These are phyloP conservation scores for Diplotaxis tenuifolia DNA, from an alignment of 345 rosid species.

Conservation along the genomic window DNA sequence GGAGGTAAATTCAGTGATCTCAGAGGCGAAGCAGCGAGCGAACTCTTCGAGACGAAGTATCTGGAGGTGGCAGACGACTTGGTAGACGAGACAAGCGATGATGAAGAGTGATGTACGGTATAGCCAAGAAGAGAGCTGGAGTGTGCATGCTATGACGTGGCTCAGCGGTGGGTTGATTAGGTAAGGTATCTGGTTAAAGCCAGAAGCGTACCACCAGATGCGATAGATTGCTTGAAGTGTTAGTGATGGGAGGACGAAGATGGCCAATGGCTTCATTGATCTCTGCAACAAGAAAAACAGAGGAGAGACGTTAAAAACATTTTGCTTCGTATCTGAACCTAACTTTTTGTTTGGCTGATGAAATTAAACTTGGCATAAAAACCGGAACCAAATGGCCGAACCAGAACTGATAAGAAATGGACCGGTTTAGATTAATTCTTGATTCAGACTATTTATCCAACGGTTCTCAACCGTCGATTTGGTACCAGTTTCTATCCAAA, in stretches of 20 bases:
- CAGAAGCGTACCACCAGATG: conserved; percentile 82
- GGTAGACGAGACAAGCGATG: conserved; percentile 64
- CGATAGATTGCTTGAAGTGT: conserved; percentile 58
- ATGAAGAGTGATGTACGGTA: conserved; percentile 71
- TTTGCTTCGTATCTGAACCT: too few species aligned
- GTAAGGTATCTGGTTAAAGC: conserved; percentile 60
- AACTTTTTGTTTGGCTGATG: too few species aligned
- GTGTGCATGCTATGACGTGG: conserved; percentile 47
- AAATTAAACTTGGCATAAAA: too few species aligned
- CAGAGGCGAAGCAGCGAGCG: conserved; percentile 58
- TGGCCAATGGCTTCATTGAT: conserved; percentile 61
- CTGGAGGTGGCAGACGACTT: conserved; percentile 64
- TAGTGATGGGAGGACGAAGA: conserved; percentile 65
- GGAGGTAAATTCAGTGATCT: conserved; percentile 57
- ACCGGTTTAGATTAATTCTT: background rate
- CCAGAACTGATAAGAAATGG: too few species aligned
- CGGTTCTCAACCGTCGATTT: background rate
- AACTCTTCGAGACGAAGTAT: conserved; percentile 68
- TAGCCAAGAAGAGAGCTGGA: conserved; percentile 79
- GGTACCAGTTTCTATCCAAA: background rate
- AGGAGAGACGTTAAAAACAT: background rate
- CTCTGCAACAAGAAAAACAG: conserved; percentile 46
- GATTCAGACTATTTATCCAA: background rate
- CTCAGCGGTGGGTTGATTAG: conserved; percentile 46
- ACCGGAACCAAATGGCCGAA: too few species aligned